phyloP scores from a whole-genome alignment of 177 flowering plant genomes.

The Tripterygium wilfordii region DNA sequence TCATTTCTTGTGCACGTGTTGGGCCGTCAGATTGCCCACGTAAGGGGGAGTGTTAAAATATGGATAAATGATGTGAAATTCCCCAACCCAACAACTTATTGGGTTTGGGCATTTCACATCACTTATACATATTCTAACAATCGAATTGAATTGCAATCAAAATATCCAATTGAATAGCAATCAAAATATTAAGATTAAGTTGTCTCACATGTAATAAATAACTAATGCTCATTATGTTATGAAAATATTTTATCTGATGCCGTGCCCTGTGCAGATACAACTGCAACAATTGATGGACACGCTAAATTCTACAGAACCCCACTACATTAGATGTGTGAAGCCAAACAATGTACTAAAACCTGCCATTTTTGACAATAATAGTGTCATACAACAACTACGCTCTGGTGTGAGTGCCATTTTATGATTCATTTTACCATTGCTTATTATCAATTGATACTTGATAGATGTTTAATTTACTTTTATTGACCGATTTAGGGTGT shows the following conservation, averaged over 20 bases:
- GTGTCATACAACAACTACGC: slow-evolving; percentile 81
- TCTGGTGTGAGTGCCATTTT: slow-evolving; percentile 74
- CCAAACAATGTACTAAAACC: slow-evolving; percentile 81
- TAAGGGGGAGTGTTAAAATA: too few species aligned
- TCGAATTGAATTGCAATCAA: slow-evolving; percentile 1
- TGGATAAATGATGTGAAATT: too few species aligned
- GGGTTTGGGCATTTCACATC: too few species aligned
- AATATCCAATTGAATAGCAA: not conserved
- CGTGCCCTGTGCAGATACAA: slow-evolving; percentile 61
- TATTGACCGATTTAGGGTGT: slow-evolving; percentile 99
- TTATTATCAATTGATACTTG: not conserved
- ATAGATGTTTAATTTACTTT: too few species aligned
- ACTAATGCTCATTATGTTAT: not conserved
- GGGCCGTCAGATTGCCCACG: too few species aligned
- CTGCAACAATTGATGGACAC: slow-evolving; percentile 84
- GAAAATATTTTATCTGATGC: slow-evolving; percentile 1
- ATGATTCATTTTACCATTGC: slow-evolving; percentile 1
- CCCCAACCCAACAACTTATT: too few species aligned
- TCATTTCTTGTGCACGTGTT: too few species aligned
- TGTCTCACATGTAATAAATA: not conserved
- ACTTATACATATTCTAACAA: too few species aligned
- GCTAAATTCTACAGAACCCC: slow-evolving; percentile 84
- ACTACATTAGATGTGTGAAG: slow-evolving; percentile 95
- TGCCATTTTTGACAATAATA: slow-evolving; percentile 64
- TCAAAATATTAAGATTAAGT: not conserved